Percentiles rank a stretch among this genome's conserved stretches.
These are phyloP conservation scores for Diaporthe sp. DNA, from an alignment of 2,329 filamentous ascomycete species.

Conservation along the genomic window DNA sequence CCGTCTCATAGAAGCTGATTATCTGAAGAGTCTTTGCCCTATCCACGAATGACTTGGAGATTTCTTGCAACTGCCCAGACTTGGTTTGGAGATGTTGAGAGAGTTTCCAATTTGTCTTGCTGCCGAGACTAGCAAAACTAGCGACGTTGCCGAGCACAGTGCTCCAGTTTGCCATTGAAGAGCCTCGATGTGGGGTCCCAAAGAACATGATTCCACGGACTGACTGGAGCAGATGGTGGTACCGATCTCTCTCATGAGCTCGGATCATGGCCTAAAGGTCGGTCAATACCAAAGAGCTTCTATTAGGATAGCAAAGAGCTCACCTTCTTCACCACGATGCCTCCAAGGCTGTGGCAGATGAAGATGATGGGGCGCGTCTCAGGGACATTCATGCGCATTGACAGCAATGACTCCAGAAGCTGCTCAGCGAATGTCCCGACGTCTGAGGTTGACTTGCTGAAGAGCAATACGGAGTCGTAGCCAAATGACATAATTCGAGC, in stretches of 20 bases:
- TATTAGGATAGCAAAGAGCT: constrained; percentile 16
- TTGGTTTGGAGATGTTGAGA: constrained; percentile 42
- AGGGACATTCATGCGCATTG: constrained; percentile 36
- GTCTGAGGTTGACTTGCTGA: constrained; percentile 19
- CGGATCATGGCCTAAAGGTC: constrained; percentile 14
- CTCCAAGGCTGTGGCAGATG: constrained; percentile 46
- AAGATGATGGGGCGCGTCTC: constrained; percentile 44
- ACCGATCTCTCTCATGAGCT: constrained; percentile 29
- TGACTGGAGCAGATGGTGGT: constrained; percentile 10
- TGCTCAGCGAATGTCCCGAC: constrained; percentile 29
- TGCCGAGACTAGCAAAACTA: constrained; percentile 21
- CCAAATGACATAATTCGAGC: constrained; percentile 37
- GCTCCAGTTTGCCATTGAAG: constrained; percentile 25
- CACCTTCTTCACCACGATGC: constrained; percentile 47
- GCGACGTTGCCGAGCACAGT: constrained; percentile 25
- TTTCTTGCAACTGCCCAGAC: constrained; percentile 29
- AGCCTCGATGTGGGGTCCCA: constrained; percentile 30
- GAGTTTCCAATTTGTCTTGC: constrained; percentile 38
- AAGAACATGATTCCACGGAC: constrained; percentile 30
- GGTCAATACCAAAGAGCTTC: not conserved
- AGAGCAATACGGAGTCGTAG: constrained; percentile 41
- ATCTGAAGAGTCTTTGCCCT: constrained; percentile 25
- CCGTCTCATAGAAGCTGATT: constrained; percentile 33
- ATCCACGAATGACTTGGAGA: constrained; percentile 33
- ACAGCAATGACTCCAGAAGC: constrained; percentile 13